Evolutionary conservation across 2,329 filamentous ascomycete genomes (phyloP).

Genomic region (Neofusicoccum sp.): DNA sequence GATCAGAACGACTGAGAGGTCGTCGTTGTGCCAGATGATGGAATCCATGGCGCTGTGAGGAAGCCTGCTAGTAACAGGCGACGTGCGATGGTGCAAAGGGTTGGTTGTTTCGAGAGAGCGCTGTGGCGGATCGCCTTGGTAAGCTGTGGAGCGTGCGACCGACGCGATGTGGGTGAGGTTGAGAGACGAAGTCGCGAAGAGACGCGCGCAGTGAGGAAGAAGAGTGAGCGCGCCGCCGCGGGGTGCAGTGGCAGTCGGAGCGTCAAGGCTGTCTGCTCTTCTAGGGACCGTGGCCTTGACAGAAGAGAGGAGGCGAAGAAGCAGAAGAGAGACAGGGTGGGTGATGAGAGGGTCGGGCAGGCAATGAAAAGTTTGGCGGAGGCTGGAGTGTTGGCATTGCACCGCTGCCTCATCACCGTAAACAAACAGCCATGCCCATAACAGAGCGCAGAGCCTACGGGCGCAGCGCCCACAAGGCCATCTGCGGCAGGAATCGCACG

Average conservation of each 20-base stretch:
- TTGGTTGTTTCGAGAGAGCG: neutral
- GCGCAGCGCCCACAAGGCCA: too few species aligned
- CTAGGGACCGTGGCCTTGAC: neutral
- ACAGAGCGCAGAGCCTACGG: neutral
- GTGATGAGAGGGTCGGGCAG: neutral
- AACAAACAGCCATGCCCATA: neutral
- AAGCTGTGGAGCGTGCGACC: neutral
- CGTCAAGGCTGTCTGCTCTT: neutral
- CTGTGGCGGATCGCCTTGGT: neutral
- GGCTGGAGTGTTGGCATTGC: neutral
- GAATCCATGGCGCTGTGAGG: slow-evolving; percentile 15
- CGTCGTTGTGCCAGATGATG: slow-evolving; percentile 55
- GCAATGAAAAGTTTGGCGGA: neutral
- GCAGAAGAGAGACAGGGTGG: neutral
- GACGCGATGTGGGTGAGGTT: neutral
- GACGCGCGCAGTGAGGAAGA: neutral
- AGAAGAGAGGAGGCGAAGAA: neutral
- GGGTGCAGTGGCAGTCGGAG: neutral
- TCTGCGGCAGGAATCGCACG: neutral
- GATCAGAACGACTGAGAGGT: slow-evolving; percentile 56
- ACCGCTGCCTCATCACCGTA: neutral
- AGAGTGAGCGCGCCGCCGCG: neutral
- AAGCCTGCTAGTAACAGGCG: neutral
- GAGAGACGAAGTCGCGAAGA: neutral
- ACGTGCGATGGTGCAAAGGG: neutral